Evolutionary conservation across 129 eudicot genomes (phyloP).

Genomic region (Cynara cardunculus): DNA sequence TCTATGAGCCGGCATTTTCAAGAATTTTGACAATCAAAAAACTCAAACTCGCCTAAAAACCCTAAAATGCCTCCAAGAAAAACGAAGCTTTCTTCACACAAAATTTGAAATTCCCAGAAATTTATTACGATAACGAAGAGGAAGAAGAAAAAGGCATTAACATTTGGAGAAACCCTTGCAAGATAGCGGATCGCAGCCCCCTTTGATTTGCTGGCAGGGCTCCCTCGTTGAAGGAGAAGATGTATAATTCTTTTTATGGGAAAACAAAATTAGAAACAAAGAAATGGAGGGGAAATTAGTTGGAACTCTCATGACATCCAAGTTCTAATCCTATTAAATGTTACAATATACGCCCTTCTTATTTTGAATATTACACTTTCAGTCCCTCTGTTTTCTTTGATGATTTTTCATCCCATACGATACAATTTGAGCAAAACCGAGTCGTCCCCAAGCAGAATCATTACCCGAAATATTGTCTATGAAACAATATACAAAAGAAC

Average conservation of each 20-base stretch:
- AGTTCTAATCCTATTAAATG: neutral
- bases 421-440: too few relatives aligned
- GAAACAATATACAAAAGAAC: too few relatives aligned
- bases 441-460: neutral
- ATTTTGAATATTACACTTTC: neutral
- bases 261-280: constrained; percentile 16
- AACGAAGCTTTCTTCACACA: neutral
- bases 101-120: neutral
- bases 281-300: constrained; percentile 61
- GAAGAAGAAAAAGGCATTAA: neutral
- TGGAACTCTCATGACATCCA: constrained; percentile 25
- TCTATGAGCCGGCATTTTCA: constrained; percentile 55
- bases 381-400: neutral
- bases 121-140: neutral
- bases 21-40: neutral
- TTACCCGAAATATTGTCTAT: neutral
- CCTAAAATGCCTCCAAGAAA: constrained; percentile 14
- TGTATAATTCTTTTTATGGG: constrained; percentile 20
- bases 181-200: constrained; percentile 13
- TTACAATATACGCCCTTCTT: constrained; percentile 7
- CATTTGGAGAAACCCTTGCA: constrained; percentile 27
- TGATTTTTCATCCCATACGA: neutral
- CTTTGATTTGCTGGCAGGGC: constrained; percentile 12
- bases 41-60: neutral
- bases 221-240: constrained; percentile 17